Evolutionary conservation across 805 yeast genomes (phyloP), one percentile per base, ranked within the genome.

Genomic region (Saccharomycopsis schoenii): DNA sequence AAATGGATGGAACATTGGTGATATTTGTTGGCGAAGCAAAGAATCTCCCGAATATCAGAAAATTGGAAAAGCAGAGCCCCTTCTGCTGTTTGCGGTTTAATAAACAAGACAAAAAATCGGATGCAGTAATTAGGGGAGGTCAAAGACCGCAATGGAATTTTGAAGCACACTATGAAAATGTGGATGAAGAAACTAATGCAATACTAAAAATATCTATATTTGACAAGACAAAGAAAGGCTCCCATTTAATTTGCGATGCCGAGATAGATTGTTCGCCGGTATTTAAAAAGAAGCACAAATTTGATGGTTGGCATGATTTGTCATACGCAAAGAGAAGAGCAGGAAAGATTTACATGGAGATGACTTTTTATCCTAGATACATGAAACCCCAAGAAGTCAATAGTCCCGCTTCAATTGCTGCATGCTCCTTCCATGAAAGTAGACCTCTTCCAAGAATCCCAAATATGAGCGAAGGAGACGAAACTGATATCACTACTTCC

Each of bases 1-100:
- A 9, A 11, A 47, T 47, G 52, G 52, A 66, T 59, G 88, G 88
- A 9, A 79, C 82, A 6, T 74, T 92, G 61, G 87, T 89, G 41
- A 81, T 91, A 4, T 85, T 89, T 63, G 88, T 92, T 4, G 79
- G 86, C 59, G 81, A 89, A 65, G 97, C 94, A 0, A 84, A 85
- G 68, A 96, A 90, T 68, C 80, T 94, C 52, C 96, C 96, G 25
- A 93, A 94, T 72, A 76, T 90, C 64, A 78, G 93, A 42, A 89
- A 86, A 64, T 76, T 93, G 58, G 97, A 96, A 68, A 94, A 94
- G 69, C 99, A 94, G 73, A 87, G 89, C 65, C 99, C 98, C 1
- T 92, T 89, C 73, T 87, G 91, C 62, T 83, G 93, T 5, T 78
- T 89, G 14, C 76, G 98, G 60, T 78, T 94, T 5, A 93, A 92